Evolutionary conservation across 257 asterid genomes (phyloP), one percentile per base, ranked within the genome.

Genomic region (Solanum chiquidenum): DNA sequence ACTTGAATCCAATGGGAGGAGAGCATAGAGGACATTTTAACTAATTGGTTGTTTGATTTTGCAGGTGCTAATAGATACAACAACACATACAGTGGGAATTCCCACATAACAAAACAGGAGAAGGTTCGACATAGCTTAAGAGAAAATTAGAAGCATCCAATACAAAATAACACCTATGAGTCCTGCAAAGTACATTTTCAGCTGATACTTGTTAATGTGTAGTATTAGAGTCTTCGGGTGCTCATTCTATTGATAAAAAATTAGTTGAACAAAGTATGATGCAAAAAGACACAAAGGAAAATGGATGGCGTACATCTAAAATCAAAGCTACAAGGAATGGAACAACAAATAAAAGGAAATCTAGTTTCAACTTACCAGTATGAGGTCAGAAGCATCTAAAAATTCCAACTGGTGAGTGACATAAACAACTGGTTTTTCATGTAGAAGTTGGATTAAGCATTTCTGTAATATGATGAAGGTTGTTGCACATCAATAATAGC

Each of bases 381-480:
- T 94, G 52, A 95, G 94, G 37, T 95, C 98, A 10, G 98, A 93
- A 37, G 92, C 92, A 84, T 94, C 95, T 25, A 95, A 83, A 83
- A 95, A 94, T 68, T 95, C 98, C 90, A 95, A 58, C 89, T 95
- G 98, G 84, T 95, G 98, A 29, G 98, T 95, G 44, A 90, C 95
- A 88, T 95, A 95, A 79, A 94, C 86, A 14, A 94, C 95, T 12
- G 98, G 94, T 89, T 94, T 95, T 10, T 88, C 25, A 2, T 84
- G 86, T 91, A 95, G 86, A 77, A 92, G 94, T 89, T 93, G 93
- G 92, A 91, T 87, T 79, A 95, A 82, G 55, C 98, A 95, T 86
- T 94, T 95, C 98, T 95, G 96, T 92, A 91, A 76, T 34, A 75
- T 58, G 34, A 83, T 82, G 66, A 34, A 33, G 60, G 58, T 58